Conservation (phyloP, 441 rosid species). For the Syzygium syzygioides region DNA sequence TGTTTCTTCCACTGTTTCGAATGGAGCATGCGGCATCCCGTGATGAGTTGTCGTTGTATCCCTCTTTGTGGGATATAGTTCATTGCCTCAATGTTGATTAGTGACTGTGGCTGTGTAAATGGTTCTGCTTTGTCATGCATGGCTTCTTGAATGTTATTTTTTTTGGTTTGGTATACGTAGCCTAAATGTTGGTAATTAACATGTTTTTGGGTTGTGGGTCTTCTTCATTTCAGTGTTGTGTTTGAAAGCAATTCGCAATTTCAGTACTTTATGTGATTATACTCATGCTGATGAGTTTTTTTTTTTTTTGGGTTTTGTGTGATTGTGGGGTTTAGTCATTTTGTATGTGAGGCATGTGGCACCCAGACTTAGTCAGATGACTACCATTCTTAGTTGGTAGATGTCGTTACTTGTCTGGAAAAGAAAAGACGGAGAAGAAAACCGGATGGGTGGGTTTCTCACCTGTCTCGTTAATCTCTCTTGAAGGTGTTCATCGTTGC, state of each 20-base stretch:
- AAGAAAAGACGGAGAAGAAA: conserved; percentile 15
- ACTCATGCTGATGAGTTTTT: neutral
- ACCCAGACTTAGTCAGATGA: conserved; percentile 33
- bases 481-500: conserved; percentile 54
- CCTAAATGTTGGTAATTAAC: neutral
- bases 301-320: neutral
- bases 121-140: neutral
- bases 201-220: neutral
- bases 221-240: neutral
- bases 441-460: conserved; percentile 21
- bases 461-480: conserved; percentile 12
- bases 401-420: conserved; percentile 35
- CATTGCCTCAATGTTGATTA: neutral
- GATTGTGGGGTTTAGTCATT: neutral
- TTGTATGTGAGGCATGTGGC: neutral
- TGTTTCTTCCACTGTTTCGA: neutral
- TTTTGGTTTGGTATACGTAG: neutral
- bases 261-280: neutral
- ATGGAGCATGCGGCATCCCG: neutral
- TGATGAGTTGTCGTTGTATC: neutral
- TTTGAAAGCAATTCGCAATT: neutral
- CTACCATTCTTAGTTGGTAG: conserved; percentile 24
- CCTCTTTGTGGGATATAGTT: neutral
- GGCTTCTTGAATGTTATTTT: neutral
- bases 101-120: neutral